These are phyloP conservation scores for Verticillium alfalfae DNA, from an alignment of 2,329 filamentous ascomycete genomes.

Conservation along the genomic window DNA sequence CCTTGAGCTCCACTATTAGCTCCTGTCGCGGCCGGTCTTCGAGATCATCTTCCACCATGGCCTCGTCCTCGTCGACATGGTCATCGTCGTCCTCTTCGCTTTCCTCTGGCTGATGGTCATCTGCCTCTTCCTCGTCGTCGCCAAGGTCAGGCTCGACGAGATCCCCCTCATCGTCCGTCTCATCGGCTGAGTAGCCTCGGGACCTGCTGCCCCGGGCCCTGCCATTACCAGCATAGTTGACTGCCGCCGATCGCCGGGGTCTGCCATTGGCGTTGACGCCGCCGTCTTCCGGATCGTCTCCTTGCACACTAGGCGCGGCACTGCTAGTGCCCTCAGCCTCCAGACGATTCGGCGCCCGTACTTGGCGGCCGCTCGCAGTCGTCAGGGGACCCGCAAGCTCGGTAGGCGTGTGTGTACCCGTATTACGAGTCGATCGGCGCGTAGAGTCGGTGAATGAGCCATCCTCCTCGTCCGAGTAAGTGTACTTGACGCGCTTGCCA, in stretches of 20 bases:
- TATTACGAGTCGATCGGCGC: slow-evolving; percentile 69
- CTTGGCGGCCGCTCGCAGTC: slow-evolving; percentile 84
- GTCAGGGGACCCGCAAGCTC: slow-evolving; percentile 58
- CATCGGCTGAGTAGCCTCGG: slow-evolving; percentile 27
- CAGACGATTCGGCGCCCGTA: slow-evolving; percentile 61
- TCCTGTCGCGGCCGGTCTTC: slow-evolving; percentile 45
- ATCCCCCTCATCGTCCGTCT: slow-evolving; percentile 56
- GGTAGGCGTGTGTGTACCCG: slow-evolving; percentile 65
- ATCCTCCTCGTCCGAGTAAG: slow-evolving; percentile 84
- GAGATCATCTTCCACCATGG: slow-evolving; percentile 48
- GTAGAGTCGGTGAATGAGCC: slow-evolving; percentile 60
- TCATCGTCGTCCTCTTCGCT: slow-evolving; percentile 54
- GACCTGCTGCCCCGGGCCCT: slow-evolving; percentile 29
- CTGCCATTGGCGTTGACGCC: slow-evolving; percentile 39
- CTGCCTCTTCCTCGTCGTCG: slow-evolving; percentile 67
- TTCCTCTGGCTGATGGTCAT: slow-evolving; percentile 59
- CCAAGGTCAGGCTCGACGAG: slow-evolving; percentile 71
- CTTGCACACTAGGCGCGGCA: slow-evolving; percentile 38
- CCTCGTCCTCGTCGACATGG: slow-evolving; percentile 51
- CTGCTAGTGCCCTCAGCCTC: slow-evolving; percentile 56
- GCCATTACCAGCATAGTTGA: slow-evolving; percentile 44
- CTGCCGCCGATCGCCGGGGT: slow-evolving; percentile 44
- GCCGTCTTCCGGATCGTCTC: slow-evolving; percentile 31
- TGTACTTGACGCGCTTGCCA: slow-evolving; percentile 95
- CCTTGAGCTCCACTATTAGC: slow-evolving; percentile 68